These are phyloP conservation scores for Comarum palustre DNA, from an alignment of 306 rosid species.

Conservation along the genomic window DNA sequence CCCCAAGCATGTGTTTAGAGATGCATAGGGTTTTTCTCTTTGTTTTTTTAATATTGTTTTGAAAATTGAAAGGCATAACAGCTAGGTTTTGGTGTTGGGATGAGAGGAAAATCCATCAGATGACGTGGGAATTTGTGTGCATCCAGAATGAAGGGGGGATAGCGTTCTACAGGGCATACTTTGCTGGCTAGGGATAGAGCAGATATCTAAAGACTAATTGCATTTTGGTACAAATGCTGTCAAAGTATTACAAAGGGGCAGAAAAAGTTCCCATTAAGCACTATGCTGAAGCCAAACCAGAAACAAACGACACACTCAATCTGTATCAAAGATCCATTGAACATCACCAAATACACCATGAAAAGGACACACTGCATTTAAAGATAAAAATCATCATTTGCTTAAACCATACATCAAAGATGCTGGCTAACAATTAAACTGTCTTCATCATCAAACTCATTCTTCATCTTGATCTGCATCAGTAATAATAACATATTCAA, in stretches of 20 bases:
- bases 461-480: conserved; percentile 39
- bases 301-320: neutral
- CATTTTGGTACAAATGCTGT: neutral
- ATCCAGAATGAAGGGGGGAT: too few species aligned
- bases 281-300: conserved; percentile 18
- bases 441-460: conserved; percentile 32
- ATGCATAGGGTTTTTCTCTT: too few species aligned
- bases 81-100: too few species aligned
- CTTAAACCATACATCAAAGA: conserved; percentile 25
- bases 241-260: neutral
- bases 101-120: too few species aligned
- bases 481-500: neutral
- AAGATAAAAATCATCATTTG: conserved; percentile 11
- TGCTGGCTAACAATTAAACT: conserved; percentile 23
- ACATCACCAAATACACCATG: conserved; percentile 8
- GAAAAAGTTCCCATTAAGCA: conserved; percentile 6
- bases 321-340: conserved; percentile 6
- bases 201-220: too few species aligned
- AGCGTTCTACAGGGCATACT: too few species aligned
- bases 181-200: too few species aligned
- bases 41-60: too few species aligned
- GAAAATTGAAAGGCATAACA: too few species aligned
- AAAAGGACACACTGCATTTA: conserved; percentile 13
- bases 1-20: too few species aligned
- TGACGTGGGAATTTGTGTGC: too few species aligned